A percentile compares a stretch with the other conserved stretches of the same genome.
These are phyloP conservation scores for Helicosporidium sp. DNA, from an alignment of 139 green algal genomes.

Conservation along the genomic window DNA sequence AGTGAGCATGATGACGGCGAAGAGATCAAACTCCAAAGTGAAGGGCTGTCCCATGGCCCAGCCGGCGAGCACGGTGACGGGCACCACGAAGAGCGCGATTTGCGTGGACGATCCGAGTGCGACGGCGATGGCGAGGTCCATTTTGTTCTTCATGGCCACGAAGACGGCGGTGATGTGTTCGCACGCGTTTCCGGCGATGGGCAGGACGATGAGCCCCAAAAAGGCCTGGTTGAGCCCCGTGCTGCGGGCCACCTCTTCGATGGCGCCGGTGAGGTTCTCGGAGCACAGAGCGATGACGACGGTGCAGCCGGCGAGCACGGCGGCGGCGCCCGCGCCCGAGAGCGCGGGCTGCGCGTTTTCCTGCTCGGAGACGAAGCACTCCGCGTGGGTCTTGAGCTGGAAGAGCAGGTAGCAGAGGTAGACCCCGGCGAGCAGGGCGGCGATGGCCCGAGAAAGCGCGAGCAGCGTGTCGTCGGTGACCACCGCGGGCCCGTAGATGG, in stretches of 20 bases:
- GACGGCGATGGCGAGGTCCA: slow-evolving; percentile 72
- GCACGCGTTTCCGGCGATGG: slow-evolving; percentile 70
- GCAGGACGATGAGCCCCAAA: slow-evolving; percentile 61
- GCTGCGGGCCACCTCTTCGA: slow-evolving; percentile 42
- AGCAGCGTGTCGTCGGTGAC: slow-evolving; percentile 15
- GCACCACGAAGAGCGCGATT: slow-evolving; percentile 71
- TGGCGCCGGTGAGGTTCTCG: slow-evolving; percentile 51
- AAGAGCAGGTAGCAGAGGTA: slow-evolving; percentile 68
- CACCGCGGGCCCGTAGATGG: slow-evolving; percentile 15
- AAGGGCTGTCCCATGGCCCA: slow-evolving; percentile 51
- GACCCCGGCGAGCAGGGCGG: slow-evolving; percentile 26
- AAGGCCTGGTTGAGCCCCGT: slow-evolving; percentile 53
- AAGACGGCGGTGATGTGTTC: slow-evolving; percentile 77
- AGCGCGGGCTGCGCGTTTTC: slow-evolving; percentile 34
- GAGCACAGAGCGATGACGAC: slow-evolving; percentile 44
- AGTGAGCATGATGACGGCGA: slow-evolving; percentile 15
- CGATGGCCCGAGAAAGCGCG: slow-evolving; percentile 33
- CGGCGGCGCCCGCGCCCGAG: slow-evolving; percentile 30
- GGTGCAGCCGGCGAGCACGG: slow-evolving; percentile 38
- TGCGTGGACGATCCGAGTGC: slow-evolving; percentile 61
- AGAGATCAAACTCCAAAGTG: slow-evolving; percentile 48
- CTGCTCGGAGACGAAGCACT: slow-evolving; percentile 24
- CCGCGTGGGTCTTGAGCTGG: slow-evolving; percentile 53
- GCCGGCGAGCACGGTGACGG: slow-evolving; percentile 43
- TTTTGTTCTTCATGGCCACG: slow-evolving; percentile 76